These are phyloP conservation scores for Magnolia sinica DNA, from an alignment of 164 flowering plant genomes.

Conservation along the genomic window DNA sequence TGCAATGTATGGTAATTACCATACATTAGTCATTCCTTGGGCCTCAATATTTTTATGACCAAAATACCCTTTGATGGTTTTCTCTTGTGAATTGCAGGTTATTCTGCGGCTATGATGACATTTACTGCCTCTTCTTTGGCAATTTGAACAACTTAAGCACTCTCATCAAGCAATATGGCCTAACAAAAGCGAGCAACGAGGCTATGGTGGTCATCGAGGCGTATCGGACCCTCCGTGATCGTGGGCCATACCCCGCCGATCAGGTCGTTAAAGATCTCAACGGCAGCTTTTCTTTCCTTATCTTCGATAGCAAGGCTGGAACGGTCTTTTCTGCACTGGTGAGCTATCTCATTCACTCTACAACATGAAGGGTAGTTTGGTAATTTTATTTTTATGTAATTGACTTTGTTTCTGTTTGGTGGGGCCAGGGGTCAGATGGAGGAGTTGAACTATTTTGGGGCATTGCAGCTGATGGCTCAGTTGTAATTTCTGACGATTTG, in stretches of 20 bases:
- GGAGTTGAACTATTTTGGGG: conserved; percentile 60
- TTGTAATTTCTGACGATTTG: conserved; percentile 73
- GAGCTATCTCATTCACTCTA: background rate
- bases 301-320: conserved; percentile 64
- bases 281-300: conserved; percentile 79
- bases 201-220: conserved; percentile 81
- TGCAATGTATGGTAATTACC: too few relatives aligned
- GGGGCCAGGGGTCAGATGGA: conserved; percentile 6
- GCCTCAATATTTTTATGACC: too few relatives aligned
- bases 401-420: background rate
- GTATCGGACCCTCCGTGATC: conserved; percentile 71
- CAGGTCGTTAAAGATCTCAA: conserved; percentile 87
- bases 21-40: too few relatives aligned
- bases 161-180: conserved; percentile 70
- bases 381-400: too few relatives aligned
- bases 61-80: too few relatives aligned
- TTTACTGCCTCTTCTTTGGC: conserved; percentile 78
- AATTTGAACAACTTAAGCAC: conserved; percentile 60
- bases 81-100: conserved; percentile 34
- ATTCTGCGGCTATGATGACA: conserved; percentile 70
- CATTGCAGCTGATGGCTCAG: conserved; percentile 85
- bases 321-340: conserved; percentile 68
- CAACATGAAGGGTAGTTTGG: background rate
- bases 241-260: conserved; percentile 91
- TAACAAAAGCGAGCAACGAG: conserved; percentile 58